These are phyloP conservation scores for Arthrobotrys entomopaga DNA, from an alignment of 2,329 filamentous ascomycete genomes.

Conservation along the genomic window DNA sequence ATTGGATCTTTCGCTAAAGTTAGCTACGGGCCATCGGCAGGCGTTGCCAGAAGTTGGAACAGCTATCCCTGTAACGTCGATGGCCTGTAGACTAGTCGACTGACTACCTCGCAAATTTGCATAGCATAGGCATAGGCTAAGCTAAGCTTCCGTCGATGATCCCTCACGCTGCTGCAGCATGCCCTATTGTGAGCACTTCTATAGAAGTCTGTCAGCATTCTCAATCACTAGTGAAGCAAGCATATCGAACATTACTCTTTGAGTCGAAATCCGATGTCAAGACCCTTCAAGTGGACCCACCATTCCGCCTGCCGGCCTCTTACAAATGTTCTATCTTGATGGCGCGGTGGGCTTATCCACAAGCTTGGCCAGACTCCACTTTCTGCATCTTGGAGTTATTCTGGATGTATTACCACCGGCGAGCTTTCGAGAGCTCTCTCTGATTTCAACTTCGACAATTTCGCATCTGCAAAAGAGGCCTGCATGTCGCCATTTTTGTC, in stretches of 20 bases:
- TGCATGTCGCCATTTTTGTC: constrained; percentile 50
- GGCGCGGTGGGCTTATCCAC: constrained; percentile 18
- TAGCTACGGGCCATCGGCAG: constrained; percentile 31
- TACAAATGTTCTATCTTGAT: constrained; percentile 1
- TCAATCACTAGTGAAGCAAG: constrained; percentile 4
- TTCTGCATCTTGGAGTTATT: background rate
- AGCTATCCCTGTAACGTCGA: background rate
- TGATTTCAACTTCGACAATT: constrained; percentile 9
- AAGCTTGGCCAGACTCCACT: constrained; percentile 4
- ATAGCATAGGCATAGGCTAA: no score
- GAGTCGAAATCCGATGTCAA: background rate
- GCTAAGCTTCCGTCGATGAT: background rate
- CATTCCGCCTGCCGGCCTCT: background rate
- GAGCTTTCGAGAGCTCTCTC: constrained; percentile 31
- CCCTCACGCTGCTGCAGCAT: constrained; percentile 8
- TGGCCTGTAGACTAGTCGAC: background rate
- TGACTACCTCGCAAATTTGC: constrained; percentile 4
- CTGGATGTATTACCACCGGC: background rate
- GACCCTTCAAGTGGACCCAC: background rate
- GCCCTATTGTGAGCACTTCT: constrained; percentile 46
- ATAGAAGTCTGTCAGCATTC: constrained; percentile 23
- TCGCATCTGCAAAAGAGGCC: constrained; percentile 36
- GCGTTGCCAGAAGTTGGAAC: no score
- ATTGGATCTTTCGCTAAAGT: constrained; percentile 44
- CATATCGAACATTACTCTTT: background rate